Base-by-base conservation (phyloP, 495 filamentous ascomycete species). In the Xylaria palmicola region DNA sequence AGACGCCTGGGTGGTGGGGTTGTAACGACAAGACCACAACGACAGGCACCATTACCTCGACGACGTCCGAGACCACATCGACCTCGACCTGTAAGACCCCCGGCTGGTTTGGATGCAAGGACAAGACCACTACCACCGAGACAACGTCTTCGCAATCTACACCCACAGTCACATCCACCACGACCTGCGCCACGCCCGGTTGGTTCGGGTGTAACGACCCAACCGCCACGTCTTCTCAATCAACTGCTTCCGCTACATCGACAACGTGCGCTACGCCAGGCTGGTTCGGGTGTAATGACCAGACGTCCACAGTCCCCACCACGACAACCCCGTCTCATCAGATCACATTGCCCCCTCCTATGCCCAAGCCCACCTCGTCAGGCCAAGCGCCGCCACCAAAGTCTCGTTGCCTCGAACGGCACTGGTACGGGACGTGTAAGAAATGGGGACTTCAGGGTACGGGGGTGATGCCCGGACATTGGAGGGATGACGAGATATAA, bases 1-100 rank as follows among this genome's bases (percentile, higher is more conserved):
- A 93, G 68, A 96, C 92, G 2, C 92, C 92, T 47, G 92, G 92
- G 30, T 90, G 87, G 87, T 90, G 85, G 84, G 87, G 87, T 17
- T 90, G 87, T 72, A 70, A 88, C 54, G 87, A 90, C 62, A 81
- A 88, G 71, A 74, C 76, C 37, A 79, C 71, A 1, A 75, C 72
- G n/a, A 84, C 77, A 2, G 79, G 68, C 8, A 70, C 64, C 3
- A 68, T 71, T 30, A 76, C 76, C n/a, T 75, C 79, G 9, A 74
- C 77, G 26, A 79, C 77, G 17, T 70, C 69, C 8, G 71, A 71
- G 17, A 73, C 68, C 7, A 77, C 75, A 22, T 68, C 72, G 19
- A 76, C 77, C 13, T 74, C 78, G 8, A 80, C 77, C 12, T 89
- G 86, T 61, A 74, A 77, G 50, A 74, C 79, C 36, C 84, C 82